Evolutionary conservation across 345 rosid species (phyloP).

Genomic region (Brassica juncea): DNA sequence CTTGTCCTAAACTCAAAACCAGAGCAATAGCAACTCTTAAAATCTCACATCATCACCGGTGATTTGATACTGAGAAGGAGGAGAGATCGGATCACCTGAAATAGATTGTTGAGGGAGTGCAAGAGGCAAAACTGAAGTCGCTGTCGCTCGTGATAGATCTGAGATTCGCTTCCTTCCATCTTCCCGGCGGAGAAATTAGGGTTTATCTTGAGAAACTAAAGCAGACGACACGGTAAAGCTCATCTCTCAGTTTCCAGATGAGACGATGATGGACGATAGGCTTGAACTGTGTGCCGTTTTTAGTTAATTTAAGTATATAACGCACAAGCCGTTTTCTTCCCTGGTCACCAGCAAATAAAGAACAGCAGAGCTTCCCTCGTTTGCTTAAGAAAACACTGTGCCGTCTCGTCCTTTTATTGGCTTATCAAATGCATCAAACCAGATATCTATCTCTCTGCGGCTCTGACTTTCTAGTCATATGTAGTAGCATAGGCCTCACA

Average conservation of each 20-base stretch:
- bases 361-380: neutral
- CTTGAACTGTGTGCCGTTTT: neutral
- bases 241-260: conserved; percentile 4
- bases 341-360: neutral
- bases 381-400: neutral
- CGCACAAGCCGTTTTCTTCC: neutral
- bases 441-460: neutral
- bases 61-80: neutral
- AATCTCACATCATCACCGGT: neutral
- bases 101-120: conserved; percentile 88
- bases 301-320: neutral
- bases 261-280: neutral
- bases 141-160: conserved; percentile 78
- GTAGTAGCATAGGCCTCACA: neutral
- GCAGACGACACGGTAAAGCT: neutral
- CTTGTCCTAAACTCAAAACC: conserved; percentile 47
- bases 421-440: too few relatives aligned
- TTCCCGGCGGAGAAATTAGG: conserved; percentile 13
- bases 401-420: neutral
- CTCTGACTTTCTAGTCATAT: too few relatives aligned
- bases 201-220: neutral
- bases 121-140: conserved; percentile 80
- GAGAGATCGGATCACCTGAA: conserved; percentile 57
- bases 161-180: conserved; percentile 47
- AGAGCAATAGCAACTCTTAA: neutral